These are phyloP conservation scores for Aspergillus eucalypticola DNA, from an alignment of 2,329 filamentous ascomycete species.

Conservation along the genomic window DNA sequence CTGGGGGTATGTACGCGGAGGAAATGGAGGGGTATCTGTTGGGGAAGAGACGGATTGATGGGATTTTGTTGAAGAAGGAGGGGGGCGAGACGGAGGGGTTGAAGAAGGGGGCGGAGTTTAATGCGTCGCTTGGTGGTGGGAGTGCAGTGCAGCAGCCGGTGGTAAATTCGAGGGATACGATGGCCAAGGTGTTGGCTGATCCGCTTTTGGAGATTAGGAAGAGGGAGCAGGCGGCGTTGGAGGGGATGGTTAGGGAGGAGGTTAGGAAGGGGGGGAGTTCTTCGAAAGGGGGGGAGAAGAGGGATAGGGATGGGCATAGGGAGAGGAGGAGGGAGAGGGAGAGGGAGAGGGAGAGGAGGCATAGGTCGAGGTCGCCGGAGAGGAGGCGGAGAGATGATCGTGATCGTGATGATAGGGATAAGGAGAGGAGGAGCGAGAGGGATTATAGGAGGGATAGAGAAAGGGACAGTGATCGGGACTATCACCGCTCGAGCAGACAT, in stretches of 20 bases:
- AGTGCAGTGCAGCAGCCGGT: too few species aligned
- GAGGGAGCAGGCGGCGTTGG: constrained; percentile 80
- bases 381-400: constrained; percentile 5
- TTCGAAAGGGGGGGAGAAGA: constrained; percentile 20
- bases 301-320: constrained; percentile 18
- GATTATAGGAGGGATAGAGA: constrained; percentile 20
- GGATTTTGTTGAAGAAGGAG: constrained; percentile 63
- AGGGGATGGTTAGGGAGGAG: constrained; percentile 53
- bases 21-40: constrained; percentile 93
- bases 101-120: constrained; percentile 62
- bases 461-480: constrained; percentile 22
- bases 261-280: constrained; percentile 29
- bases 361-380: constrained; percentile 17
- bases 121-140: constrained; percentile 11
- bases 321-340: constrained; percentile 25
- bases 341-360: constrained; percentile 25
- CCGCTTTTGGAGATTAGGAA: constrained; percentile 91
- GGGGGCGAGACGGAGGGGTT: constrained; percentile 78
- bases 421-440: constrained; percentile 15
- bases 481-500: constrained; percentile 22
- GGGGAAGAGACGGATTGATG: constrained; percentile 89
- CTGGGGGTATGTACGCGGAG: constrained; percentile 68
- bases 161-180: constrained; percentile 73
- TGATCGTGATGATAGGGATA: constrained; percentile 14
- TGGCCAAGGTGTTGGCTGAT: constrained; percentile 84